phyloP scores from a whole-genome alignment of 2,329 filamentous ascomycete genomes.

The Arthrobotrys entomopaga region DNA sequence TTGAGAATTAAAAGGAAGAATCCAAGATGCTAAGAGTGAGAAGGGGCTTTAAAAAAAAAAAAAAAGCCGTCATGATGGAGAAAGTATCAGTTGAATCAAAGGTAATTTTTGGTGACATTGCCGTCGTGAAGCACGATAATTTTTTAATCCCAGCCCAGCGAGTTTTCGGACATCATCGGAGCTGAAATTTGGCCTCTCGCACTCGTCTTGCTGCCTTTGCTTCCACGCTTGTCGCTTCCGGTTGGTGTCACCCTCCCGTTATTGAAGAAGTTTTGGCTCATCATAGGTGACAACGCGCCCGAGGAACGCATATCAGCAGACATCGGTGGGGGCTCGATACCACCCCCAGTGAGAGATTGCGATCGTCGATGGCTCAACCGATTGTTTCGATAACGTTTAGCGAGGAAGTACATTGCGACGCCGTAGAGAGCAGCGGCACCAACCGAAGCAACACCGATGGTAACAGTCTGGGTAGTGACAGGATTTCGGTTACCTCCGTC shows the following conservation, averaged over 20 bases:
- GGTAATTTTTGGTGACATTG: slow-evolving; percentile 41
- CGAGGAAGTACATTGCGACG: slow-evolving; percentile 92
- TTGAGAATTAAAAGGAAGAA: slow-evolving; percentile 15
- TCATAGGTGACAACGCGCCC: slow-evolving; percentile 62
- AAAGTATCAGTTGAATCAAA: slow-evolving; percentile 26
- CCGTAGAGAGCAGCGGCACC: slow-evolving; percentile 86
- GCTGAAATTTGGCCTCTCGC: slow-evolving; percentile 79
- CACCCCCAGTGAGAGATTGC: slow-evolving; percentile 73
- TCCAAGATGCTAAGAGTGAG: slow-evolving; percentile 27
- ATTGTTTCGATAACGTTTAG: slow-evolving; percentile 88
- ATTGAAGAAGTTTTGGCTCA: slow-evolving; percentile 61
- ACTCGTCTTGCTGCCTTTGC: slow-evolving; percentile 68
- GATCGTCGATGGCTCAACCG: slow-evolving; percentile 79
- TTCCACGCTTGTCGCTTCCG: slow-evolving; percentile 75
- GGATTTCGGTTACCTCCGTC: slow-evolving; percentile 65
- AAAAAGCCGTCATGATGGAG: slow-evolving; percentile 25
- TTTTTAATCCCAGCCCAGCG: slow-evolving; percentile 88
- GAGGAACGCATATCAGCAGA: slow-evolving; percentile 65
- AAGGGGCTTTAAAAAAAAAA: slow-evolving; percentile 29
- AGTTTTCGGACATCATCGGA: slow-evolving; percentile 92
- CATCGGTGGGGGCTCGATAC: slow-evolving; percentile 65
- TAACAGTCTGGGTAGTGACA: slow-evolving; percentile 72
- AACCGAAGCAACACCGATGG: slow-evolving; percentile 80
- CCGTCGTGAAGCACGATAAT: slow-evolving; percentile 34
- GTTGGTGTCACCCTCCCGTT: slow-evolving; percentile 64